phyloP scores from a whole-genome alignment of 2,329 filamentous ascomycete genomes.

The Scedosporium dehoogii region DNA sequence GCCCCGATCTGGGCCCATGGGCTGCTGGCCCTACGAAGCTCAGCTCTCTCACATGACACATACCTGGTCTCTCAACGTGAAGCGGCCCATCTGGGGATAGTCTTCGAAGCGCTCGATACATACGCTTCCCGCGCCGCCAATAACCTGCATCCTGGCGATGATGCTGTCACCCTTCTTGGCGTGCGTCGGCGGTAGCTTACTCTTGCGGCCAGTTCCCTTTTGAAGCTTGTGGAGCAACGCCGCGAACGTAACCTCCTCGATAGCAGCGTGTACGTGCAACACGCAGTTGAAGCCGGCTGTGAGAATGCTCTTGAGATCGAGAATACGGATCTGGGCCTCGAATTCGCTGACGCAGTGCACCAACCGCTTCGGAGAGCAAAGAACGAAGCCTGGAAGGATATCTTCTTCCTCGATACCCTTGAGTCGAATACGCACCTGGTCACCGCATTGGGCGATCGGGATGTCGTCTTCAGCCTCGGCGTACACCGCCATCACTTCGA shows the following conservation, averaged over 20 bases:
- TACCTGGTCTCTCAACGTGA: conserved; percentile 83
- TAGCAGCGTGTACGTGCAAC: conserved; percentile 91
- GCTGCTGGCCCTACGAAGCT: not conserved
- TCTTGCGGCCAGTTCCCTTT: conserved; percentile 87
- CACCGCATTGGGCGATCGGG: conserved; percentile 70
- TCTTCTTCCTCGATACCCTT: conserved; percentile 97
- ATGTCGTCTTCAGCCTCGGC: conserved; percentile 96
- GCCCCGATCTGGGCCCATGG: not conserved
- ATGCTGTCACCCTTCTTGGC: conserved; percentile 75
- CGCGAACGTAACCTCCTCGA: conserved; percentile 92
- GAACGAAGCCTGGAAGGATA: conserved; percentile 86
- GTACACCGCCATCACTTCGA: conserved; percentile 77
- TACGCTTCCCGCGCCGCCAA: conserved; percentile 72
- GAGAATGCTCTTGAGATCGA: conserved; percentile 90
- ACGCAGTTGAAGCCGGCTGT: conserved; percentile 97
- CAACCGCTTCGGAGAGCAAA: conserved; percentile 87
- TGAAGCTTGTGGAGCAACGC: conserved; percentile 87
- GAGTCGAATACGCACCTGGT: conserved; percentile 86
- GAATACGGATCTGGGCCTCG: conserved; percentile 91
- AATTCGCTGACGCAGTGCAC: conserved; percentile 86
- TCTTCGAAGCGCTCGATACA: conserved; percentile 94
- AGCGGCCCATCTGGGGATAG: conserved; percentile 86
- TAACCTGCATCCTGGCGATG: conserved; percentile 85
- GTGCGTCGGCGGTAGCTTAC: conserved; percentile 86
- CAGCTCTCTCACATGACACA: conserved; percentile 15